Base-by-base conservation (phyloP, 2,329 filamentous ascomycete genomes). In the Geoglossum cookeanum region DNA sequence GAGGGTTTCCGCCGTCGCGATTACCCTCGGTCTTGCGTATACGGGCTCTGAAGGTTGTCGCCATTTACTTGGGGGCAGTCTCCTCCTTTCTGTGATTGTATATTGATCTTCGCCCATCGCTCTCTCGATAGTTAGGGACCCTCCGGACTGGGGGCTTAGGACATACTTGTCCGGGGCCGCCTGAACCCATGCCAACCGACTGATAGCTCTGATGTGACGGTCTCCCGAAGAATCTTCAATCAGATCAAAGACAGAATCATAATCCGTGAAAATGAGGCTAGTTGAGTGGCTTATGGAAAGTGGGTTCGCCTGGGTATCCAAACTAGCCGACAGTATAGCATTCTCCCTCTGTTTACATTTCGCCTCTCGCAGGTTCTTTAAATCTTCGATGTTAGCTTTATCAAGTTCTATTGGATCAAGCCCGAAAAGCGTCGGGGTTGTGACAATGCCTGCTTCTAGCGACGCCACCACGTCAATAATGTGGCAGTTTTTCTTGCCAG, bases 391-490 rank as follows among this genome's bases (percentile, higher is more conserved):
- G 8, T 78, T 80, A 4, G 80, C 80, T n/a, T 78, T 75, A 27
- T 84, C 73, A 3, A 96, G 65, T 65, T 91, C 83, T 32, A 78
- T 76, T 0, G 92, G 91, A 66, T 97, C 87, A 6, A 98, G 79
- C 1, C 92, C 92, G 63, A 97, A 96, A 1, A 98, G 74, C 0
- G 92, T 96, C 0, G 92, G 91, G 0, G 87, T 89, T 0, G 89
- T 94, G 2, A 95, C 79, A 55, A 98, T 86, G 3, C 92, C 92
- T 0, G 83, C 85, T 55, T 83, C 81, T 27, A 97, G 73, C 42
- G 83, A 88, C 0, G 90, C 85, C 0, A 97, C 92, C 81, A 98
- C 89, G 68, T 98, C 92, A 64, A 98, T 94, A 59, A 98, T 76
- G 67, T 97, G 92, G 63, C 92, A 98, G 65, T 97, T 80, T 44